Conservation (phyloP, 257 asterid genomes). For the Solanum pinnatisectum region DNA sequence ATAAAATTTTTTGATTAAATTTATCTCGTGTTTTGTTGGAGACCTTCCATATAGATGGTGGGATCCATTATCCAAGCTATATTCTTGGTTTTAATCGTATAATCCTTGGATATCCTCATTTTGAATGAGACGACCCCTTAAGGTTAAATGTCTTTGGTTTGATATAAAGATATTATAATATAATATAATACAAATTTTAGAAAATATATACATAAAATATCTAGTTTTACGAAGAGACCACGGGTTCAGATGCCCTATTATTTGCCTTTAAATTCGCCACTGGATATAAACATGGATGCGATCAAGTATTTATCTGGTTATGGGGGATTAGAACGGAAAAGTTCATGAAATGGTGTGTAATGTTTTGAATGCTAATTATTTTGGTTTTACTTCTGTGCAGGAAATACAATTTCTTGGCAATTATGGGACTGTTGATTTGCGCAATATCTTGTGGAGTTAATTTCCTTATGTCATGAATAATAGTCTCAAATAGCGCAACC, state of each 20-base stretch:
- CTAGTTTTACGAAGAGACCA: no score
- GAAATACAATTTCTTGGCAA: slow-evolving; percentile 43
- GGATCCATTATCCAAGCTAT: background rate
- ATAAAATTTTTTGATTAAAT: background rate
- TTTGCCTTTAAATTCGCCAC: no score
- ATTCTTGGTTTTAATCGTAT: background rate
- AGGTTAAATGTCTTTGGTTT: background rate
- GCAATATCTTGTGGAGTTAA: slow-evolving; percentile 50
- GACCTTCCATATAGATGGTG: background rate
- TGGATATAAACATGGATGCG: background rate
- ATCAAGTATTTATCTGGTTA: background rate
- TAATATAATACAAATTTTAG: no score
- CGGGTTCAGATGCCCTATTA: no score
- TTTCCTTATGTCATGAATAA: slow-evolving; percentile 29
- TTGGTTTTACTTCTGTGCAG: slow-evolving; percentile 29
- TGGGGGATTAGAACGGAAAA: background rate
- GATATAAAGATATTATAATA: no score
- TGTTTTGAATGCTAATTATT: background rate
- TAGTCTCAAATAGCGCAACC: background rate
- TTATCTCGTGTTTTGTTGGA: background rate
- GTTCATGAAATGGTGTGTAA: background rate
- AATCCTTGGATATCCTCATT: background rate
- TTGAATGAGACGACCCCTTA: background rate
- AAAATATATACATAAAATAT: no score
- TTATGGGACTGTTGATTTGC: slow-evolving; percentile 46